Evolutionary conservation across 345 rosid genomes (phyloP).

Genomic region (Aegle marmelos): DNA sequence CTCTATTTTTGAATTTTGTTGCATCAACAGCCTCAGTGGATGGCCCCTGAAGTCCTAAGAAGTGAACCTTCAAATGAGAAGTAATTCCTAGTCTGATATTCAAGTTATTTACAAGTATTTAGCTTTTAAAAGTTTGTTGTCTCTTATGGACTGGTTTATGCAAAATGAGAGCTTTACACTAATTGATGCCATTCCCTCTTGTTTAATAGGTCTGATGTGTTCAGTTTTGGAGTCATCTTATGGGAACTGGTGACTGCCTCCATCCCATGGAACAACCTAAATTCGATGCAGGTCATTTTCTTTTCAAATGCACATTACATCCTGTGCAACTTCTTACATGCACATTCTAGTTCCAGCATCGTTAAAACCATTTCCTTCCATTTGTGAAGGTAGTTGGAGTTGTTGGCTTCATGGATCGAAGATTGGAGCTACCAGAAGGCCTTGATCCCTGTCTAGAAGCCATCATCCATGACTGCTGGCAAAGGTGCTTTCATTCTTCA

Average conservation of each 20-base stretch:
- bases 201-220: constrained; percentile 76
- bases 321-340: background rate
- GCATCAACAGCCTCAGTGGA: constrained; percentile 81
- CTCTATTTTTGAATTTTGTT: background rate
- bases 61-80: constrained; percentile 89
- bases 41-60: constrained; percentile 95
- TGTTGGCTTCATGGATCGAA: constrained; percentile 91
- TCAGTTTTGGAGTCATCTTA: constrained; percentile 74
- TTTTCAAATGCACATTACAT: background rate
- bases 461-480: constrained; percentile 74
- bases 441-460: constrained; percentile 63
- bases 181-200: background rate
- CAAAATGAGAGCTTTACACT: background rate
- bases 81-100: constrained; percentile 32
- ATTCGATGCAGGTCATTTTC: constrained; percentile 58
- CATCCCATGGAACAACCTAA: constrained; percentile 77
- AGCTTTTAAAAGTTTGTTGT: background rate
- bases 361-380: background rate
- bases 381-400: constrained; percentile 65
- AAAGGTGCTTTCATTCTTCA: constrained; percentile 36
- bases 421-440: constrained; percentile 74
- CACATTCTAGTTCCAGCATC: background rate
- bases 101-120: background rate
- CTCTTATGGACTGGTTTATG: background rate
- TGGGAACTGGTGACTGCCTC: constrained; percentile 86